Percentiles rank a stretch among this genome's conserved stretches.
These are phyloP conservation scores for Silybum marianum DNA, from an alignment of 129 eudicot genomes.

Conservation along the genomic window DNA sequence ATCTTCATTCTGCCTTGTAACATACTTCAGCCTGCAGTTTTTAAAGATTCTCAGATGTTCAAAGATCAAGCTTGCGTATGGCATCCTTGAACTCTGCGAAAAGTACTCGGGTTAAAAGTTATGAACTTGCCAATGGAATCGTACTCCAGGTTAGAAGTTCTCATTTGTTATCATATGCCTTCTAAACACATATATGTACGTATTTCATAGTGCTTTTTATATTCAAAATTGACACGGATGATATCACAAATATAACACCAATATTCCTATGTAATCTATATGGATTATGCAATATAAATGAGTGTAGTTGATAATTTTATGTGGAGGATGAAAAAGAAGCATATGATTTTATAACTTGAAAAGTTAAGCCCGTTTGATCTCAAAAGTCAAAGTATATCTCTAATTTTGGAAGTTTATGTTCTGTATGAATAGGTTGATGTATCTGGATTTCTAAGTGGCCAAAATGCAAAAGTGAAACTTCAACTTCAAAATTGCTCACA, in stretches of 20 bases:
- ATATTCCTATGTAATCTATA: slow-evolving; percentile 12
- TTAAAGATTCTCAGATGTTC: slow-evolving; percentile 28
- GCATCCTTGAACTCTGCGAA: slow-evolving; percentile 35
- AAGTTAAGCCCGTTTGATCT: slow-evolving; percentile 1
- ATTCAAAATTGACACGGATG: background rate
- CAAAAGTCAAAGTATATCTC: slow-evolving; percentile 3
- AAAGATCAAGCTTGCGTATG: slow-evolving; percentile 34
- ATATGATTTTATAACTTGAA: background rate
- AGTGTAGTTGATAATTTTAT: slow-evolving; percentile 9
- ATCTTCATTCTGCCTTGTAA: slow-evolving; percentile 29
- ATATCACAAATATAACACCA: background rate
- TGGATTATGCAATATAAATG: slow-evolving; percentile 4
- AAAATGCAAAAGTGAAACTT: slow-evolving; percentile 47
- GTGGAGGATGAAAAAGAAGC: background rate
- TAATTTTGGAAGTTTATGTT: slow-evolving; percentile 16
- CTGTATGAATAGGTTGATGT: slow-evolving; percentile 39
- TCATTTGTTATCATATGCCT: slow-evolving; percentile 20
- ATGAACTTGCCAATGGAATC: slow-evolving; percentile 43
- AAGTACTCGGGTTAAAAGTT: slow-evolving; percentile 21
- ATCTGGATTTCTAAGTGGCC: slow-evolving; percentile 37
- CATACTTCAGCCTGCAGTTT: slow-evolving; percentile 39
- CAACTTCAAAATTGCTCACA: slow-evolving; percentile 47
- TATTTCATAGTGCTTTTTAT: background rate
- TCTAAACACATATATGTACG: background rate
- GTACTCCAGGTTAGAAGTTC: slow-evolving; percentile 44